Conservation (phyloP, 2,329 filamentous ascomycete genomes). For the Cordyceps tenuipes region DNA sequence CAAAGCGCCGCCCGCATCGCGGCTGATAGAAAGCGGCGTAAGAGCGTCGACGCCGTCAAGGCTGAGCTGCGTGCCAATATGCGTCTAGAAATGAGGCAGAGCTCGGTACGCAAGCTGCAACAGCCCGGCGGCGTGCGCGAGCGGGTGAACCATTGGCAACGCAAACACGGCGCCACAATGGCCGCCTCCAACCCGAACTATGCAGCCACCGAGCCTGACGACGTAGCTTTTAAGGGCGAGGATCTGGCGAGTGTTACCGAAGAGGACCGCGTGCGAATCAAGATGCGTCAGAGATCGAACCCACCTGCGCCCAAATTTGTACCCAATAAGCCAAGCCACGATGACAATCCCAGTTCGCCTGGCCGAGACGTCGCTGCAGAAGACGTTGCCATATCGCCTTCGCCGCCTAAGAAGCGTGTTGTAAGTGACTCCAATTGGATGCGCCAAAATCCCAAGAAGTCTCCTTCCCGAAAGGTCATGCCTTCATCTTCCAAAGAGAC, state of each 20-base stretch:
- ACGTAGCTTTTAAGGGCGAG: conserved; percentile 52
- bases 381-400: conserved; percentile 35
- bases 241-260: conserved; percentile 51
- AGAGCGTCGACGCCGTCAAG: conserved; percentile 52
- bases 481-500: conserved; percentile 18
- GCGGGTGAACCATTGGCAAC: conserved; percentile 80
- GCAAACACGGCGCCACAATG: conserved; percentile 61
- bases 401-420: conserved; percentile 79
- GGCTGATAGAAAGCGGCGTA: conserved; percentile 43
- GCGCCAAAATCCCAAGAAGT: conserved; percentile 48
- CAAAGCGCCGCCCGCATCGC: conserved; percentile 47
- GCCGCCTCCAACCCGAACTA: conserved; percentile 41
- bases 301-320: conserved; percentile 20
- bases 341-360: conserved; percentile 12
- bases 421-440: conserved; percentile 91
- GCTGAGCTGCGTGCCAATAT: conserved; percentile 31
- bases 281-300: conserved; percentile 39
- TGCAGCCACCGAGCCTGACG: conserved; percentile 49
- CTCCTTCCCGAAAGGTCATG: conserved; percentile 33
- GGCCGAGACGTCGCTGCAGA: conserved; percentile 19
- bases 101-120: conserved; percentile 49
- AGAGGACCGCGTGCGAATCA: conserved; percentile 51
- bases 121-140: conserved; percentile 63
- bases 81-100: conserved; percentile 47
- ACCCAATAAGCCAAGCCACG: conserved; percentile 18